phyloP scores from a whole-genome alignment of 345 rosid species.

The Capsella bursapastoris region DNA sequence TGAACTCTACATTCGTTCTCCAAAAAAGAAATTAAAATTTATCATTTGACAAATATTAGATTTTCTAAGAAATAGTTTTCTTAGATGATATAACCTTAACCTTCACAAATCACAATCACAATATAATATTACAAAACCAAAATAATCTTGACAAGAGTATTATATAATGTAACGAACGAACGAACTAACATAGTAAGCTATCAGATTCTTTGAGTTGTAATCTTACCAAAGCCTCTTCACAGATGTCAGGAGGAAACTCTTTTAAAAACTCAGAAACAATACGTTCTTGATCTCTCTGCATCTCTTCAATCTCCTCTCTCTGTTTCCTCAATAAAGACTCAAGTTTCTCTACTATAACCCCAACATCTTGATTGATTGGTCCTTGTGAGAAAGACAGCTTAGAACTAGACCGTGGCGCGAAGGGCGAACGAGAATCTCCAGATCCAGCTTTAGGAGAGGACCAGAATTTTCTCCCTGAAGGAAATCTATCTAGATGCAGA shows the following conservation, averaged over 20 bases:
- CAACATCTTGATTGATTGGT: slow-evolving; percentile 39
- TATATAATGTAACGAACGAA: slow-evolving; percentile 10
- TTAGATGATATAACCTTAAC: background rate
- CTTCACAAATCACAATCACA: background rate
- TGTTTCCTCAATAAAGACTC: slow-evolving; percentile 65
- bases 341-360: slow-evolving; percentile 53
- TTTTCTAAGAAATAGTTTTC: background rate
- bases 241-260: slow-evolving; percentile 60
- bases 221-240: slow-evolving; percentile 51
- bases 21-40: background rate
- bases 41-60: background rate
- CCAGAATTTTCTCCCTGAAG: slow-evolving; percentile 93
- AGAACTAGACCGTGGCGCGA: slow-evolving; percentile 30
- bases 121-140: slow-evolving; percentile 6
- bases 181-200: slow-evolving; percentile 15
- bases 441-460: slow-evolving; percentile 64
- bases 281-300: slow-evolving; percentile 60
- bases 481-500: slow-evolving; percentile 68
- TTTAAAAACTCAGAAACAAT: slow-evolving; percentile 62
- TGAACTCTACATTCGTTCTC: background rate
- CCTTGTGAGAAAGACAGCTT: slow-evolving; percentile 32
- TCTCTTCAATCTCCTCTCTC: slow-evolving; percentile 71
- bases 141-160: background rate
- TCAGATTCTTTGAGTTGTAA: slow-evolving; percentile 52
- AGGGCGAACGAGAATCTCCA: slow-evolving; percentile 52